These are phyloP conservation scores for Roridomyces roridus DNA, from an alignment of 768 basidiomycete species.

Conservation along the genomic window DNA sequence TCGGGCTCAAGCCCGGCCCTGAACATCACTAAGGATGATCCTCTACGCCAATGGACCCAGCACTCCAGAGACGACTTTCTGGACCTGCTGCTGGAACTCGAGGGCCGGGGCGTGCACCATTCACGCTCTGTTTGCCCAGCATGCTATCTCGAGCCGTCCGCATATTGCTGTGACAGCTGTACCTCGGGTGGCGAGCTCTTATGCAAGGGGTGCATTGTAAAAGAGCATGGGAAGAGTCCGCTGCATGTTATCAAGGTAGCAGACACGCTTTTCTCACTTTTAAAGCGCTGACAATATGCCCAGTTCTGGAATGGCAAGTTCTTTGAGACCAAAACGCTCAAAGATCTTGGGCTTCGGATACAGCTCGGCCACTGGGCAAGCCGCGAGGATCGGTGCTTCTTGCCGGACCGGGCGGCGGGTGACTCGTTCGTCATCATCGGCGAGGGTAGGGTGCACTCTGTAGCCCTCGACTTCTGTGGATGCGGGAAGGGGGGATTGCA, in stretches of 20 bases:
- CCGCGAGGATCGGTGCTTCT: constrained; percentile 15
- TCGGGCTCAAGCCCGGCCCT: too few relatives aligned
- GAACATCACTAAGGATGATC: too few relatives aligned
- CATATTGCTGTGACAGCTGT: not conserved
- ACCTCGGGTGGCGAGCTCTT: not conserved
- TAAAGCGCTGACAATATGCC: not conserved
- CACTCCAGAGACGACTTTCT: not conserved
- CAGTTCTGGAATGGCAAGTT: not conserved
- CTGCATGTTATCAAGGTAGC: not conserved
- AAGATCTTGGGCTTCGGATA: constrained; percentile 25
- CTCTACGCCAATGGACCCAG: not conserved
- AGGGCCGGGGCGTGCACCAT: not conserved
- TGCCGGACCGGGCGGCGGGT: not conserved
- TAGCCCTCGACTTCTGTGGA: constrained; percentile 35
- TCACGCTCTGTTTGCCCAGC: not conserved
- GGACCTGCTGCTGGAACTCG: not conserved
- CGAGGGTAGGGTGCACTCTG: constrained; percentile 28
- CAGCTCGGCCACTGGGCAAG: constrained; percentile 25
- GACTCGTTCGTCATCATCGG: constrained; percentile 31
- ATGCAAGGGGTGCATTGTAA: not conserved
- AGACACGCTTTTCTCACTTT: too few relatives aligned
- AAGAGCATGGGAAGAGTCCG: not conserved
- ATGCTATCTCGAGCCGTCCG: not conserved
- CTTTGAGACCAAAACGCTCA: constrained; percentile 13
- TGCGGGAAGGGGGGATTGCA: constrained; percentile 29